phyloP scores from a whole-genome alignment of 441 rosid genomes.

The Arabidopsis lyrata region DNA sequence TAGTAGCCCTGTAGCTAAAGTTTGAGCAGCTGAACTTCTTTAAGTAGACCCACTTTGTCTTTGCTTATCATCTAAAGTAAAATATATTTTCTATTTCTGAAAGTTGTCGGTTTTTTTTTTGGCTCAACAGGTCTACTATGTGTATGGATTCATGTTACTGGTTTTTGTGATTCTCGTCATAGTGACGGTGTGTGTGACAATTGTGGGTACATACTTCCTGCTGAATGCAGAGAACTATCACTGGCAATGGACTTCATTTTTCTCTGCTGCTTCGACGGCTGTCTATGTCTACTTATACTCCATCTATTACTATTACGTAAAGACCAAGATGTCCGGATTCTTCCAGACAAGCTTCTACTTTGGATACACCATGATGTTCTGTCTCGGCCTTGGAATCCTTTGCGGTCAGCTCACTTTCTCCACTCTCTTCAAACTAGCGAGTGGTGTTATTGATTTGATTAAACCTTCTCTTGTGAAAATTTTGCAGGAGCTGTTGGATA shows the following conservation, averaged over 20 bases:
- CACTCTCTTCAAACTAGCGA: neutral
- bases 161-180: conserved; percentile 89
- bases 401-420: conserved; percentile 70
- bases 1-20: neutral
- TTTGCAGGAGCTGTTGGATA: conserved; percentile 92
- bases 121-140: conserved; percentile 82
- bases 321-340: conserved; percentile 98
- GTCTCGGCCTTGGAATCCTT: conserved; percentile 94
- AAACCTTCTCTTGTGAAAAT: neutral
- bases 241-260: conserved; percentile 99
- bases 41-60: too few relatives aligned
- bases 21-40: neutral
- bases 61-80: neutral
- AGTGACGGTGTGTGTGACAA: conserved; percentile 92
- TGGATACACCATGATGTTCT: conserved; percentile 98
- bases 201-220: conserved; percentile 93
- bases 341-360: conserved; percentile 98
- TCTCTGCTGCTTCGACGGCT: conserved; percentile 97
- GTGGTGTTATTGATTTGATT: conserved; percentile 20
- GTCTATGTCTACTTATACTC: conserved; percentile 93
- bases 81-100: conserved; percentile 3
- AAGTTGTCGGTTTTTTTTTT: neutral
- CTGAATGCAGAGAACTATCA: conserved; percentile 96
- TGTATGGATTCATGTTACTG: conserved; percentile 92
- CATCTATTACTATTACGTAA: conserved; percentile 85